A percentile compares a stretch with the other conserved stretches of the same genome.
Conservation (phyloP, 2,329 filamentous ascomycete genomes). For the Fusarium armeniacum region DNA sequence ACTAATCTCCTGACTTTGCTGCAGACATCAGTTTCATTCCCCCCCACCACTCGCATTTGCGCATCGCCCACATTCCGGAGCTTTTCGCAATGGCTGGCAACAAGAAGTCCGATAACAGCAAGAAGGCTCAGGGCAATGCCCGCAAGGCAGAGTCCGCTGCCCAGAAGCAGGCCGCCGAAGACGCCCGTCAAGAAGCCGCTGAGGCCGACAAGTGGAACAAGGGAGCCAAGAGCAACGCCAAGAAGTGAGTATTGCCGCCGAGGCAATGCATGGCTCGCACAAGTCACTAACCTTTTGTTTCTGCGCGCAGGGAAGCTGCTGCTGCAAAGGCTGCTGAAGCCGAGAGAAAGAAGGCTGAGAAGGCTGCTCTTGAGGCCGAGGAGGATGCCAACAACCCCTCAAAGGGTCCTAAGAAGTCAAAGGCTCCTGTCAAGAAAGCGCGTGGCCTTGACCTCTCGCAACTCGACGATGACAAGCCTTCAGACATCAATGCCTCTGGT, state of each 20-base stretch:
- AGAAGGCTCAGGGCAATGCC: constrained; percentile 91
- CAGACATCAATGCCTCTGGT: constrained; percentile 82
- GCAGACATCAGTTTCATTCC: constrained; percentile 22
- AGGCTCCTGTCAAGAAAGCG: constrained; percentile 77
- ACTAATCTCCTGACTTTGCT: constrained; percentile 21
- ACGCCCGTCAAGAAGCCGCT: constrained; percentile 73
- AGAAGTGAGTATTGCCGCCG: constrained; percentile 76
- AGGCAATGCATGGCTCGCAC: background rate
- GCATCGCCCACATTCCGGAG: constrained; percentile 29
- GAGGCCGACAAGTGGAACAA: constrained; percentile 87
- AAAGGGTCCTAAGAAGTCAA: constrained; percentile 75
- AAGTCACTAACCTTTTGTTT: constrained; percentile 24
- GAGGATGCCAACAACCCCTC: constrained; percentile 79
- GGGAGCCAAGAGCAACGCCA: constrained; percentile 85
- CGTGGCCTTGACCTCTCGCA: constrained; percentile 81
- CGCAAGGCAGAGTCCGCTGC: constrained; percentile 92
- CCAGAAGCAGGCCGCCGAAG: constrained; percentile 79
- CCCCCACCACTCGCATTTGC: constrained; percentile 24
- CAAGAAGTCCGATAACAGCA: constrained; percentile 81
- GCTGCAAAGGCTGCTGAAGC: constrained; percentile 82
- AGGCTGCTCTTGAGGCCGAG: constrained; percentile 83
- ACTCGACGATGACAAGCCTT: constrained; percentile 73
- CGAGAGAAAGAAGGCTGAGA: constrained; percentile 93
- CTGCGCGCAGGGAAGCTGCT: constrained; percentile 54
- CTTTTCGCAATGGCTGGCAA: constrained; percentile 74